phyloP scores from a whole-genome alignment of 768 basidiomycete species.

The Boletellus sp. region DNA sequence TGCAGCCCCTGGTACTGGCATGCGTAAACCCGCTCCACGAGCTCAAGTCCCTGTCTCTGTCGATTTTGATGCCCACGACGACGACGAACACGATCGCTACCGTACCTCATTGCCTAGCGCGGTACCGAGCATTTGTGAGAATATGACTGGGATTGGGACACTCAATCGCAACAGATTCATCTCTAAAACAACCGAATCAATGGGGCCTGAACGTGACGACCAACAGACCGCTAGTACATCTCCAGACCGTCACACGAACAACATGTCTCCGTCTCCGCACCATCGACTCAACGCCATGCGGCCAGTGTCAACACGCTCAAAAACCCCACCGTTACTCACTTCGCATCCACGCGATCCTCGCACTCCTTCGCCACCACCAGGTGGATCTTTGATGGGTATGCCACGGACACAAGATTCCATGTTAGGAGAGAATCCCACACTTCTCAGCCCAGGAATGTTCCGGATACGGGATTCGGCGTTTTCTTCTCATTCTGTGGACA shows the following conservation, averaged over 20 bases:
- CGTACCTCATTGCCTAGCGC: slow-evolving; percentile 52
- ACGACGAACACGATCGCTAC: slow-evolving; percentile 31
- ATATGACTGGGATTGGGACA: slow-evolving; percentile 68
- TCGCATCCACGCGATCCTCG: slow-evolving; percentile 29
- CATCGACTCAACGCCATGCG: slow-evolving; percentile 27
- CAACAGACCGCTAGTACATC: slow-evolving; percentile 16
- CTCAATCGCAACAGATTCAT: slow-evolving; percentile 25
- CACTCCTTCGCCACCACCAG: slow-evolving; percentile 19
- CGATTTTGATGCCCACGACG: slow-evolving; percentile 37
- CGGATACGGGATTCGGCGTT: slow-evolving; percentile 58
- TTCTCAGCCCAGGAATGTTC: slow-evolving; percentile 58
- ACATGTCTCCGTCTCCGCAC: slow-evolving; percentile 22
- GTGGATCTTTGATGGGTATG: slow-evolving; percentile 10
- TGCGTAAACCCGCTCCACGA: slow-evolving; percentile 62
- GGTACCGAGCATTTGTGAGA: slow-evolving; percentile 47
- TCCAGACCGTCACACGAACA: slow-evolving; percentile 15
- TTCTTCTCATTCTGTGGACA: slow-evolving; percentile 44
- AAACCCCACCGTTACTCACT: slow-evolving; percentile 38
- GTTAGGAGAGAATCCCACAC: slow-evolving; percentile 28
- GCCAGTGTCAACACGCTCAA: slow-evolving; percentile 36
- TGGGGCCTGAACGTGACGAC: slow-evolving; percentile 11
- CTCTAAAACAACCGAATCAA: slow-evolving; percentile 15
- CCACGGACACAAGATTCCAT: slow-evolving; percentile 20
- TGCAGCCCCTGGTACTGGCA: slow-evolving; percentile 34
- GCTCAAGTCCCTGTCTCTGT: slow-evolving; percentile 62